Conservation (phyloP, 2,329 filamentous ascomycete genomes). For the Fusarium sp. region DNA sequence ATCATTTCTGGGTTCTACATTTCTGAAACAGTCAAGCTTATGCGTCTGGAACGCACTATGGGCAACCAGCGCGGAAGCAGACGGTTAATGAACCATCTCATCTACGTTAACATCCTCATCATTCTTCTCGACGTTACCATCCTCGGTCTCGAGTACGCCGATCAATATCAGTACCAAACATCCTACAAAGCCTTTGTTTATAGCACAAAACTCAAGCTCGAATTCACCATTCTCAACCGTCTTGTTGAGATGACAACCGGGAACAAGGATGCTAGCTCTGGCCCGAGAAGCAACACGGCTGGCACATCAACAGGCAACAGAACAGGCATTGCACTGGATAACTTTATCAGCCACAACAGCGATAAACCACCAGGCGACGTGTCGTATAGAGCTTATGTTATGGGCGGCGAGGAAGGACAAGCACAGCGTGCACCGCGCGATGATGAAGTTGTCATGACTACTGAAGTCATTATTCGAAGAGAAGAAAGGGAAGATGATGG, state of each 20-base stretch:
- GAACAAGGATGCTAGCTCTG: constrained; percentile 44
- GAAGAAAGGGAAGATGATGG: constrained; percentile 40
- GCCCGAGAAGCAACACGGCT: constrained; percentile 32
- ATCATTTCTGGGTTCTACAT: constrained; percentile 67
- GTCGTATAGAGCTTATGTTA: constrained; percentile 44
- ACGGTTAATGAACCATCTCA: constrained; percentile 54
- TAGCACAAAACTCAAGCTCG: constrained; percentile 56
- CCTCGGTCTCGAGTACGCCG: constrained; percentile 53
- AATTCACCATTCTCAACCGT: constrained; percentile 56
- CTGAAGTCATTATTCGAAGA: constrained; percentile 40
- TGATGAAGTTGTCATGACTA: constrained; percentile 46
- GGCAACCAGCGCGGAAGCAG: constrained; percentile 40
- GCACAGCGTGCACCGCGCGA: constrained; percentile 3
- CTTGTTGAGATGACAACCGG: constrained; percentile 52
- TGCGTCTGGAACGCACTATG: constrained; percentile 57
- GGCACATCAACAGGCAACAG: constrained; percentile 27
- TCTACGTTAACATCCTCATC: constrained; percentile 61
- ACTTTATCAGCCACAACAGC: constrained; percentile 29
- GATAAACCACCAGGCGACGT: constrained; percentile 28
- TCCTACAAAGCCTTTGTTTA: constrained; percentile 55
- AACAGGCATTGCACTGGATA: constrained; percentile 40
- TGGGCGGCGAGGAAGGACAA: constrained; percentile 39
- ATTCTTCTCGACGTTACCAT: constrained; percentile 60
- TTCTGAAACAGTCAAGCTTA: constrained; percentile 62
- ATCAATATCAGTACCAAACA: constrained; percentile 54